These are phyloP conservation scores for Penicillium cataractarum DNA, from an alignment of 495 filamentous ascomycete genomes.

Conservation along the genomic window DNA sequence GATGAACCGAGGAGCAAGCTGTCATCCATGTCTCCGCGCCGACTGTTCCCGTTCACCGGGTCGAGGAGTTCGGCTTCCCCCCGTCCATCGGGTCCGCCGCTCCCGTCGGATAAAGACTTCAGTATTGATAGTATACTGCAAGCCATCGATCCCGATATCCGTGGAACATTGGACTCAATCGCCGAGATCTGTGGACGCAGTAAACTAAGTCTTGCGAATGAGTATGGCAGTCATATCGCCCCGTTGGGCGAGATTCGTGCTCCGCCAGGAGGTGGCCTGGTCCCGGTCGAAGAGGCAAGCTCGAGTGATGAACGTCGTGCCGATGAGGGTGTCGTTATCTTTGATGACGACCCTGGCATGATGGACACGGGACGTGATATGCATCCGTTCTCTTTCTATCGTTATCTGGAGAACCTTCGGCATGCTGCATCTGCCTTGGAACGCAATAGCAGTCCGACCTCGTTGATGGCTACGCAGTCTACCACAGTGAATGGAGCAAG, in stretches of 20 bases:
- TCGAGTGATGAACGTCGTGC: slow-evolving; percentile 37
- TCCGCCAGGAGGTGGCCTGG: slow-evolving; percentile 35
- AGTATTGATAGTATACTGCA: slow-evolving; percentile 62
- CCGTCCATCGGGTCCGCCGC: slow-evolving; percentile 29
- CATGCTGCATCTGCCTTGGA: slow-evolving; percentile 26
- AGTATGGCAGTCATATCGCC: slow-evolving; percentile 66
- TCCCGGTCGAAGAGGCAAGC: slow-evolving; percentile 48
- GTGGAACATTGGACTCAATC: slow-evolving; percentile 60
- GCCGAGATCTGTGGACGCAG: slow-evolving; percentile 67
- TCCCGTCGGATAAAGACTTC: slow-evolving; percentile 57
- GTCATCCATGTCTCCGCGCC: slow-evolving; percentile 41
- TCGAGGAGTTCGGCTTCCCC: slow-evolving; percentile 20
- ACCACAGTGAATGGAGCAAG: slow-evolving; percentile 4
- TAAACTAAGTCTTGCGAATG: slow-evolving; percentile 63
- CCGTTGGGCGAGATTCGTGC: slow-evolving; percentile 60
- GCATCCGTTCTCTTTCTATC: slow-evolving; percentile 37
- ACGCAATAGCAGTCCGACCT: slow-evolving; percentile 10
- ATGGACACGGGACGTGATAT: slow-evolving; percentile 32
- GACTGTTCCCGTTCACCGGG: slow-evolving; percentile 34
- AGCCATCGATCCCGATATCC: slow-evolving; percentile 62
- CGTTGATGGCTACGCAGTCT: slow-evolving; percentile 18
- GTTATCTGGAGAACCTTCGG: slow-evolving; percentile 37
- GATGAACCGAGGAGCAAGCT: slow-evolving; percentile 23
- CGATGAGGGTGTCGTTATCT: slow-evolving; percentile 39
- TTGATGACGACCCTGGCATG: slow-evolving; percentile 40